A percentile compares a stretch with the other conserved stretches of the same genome.
phyloP scores from a whole-genome alignment of 345 rosid genomes.

The Clarkia xantiana region DNA sequence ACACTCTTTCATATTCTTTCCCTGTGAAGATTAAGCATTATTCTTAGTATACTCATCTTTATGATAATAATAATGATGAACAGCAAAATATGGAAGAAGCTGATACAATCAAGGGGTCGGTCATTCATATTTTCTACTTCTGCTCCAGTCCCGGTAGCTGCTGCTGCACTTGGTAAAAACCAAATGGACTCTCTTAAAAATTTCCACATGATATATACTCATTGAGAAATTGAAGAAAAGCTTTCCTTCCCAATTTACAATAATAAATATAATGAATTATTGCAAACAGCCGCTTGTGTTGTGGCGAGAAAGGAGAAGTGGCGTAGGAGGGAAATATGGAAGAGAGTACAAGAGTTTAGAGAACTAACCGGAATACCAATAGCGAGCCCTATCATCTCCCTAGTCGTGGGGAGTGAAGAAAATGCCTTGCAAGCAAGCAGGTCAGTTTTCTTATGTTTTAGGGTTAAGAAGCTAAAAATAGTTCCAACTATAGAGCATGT shows the following conservation, averaged over 20 bases:
- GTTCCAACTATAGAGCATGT: too few relatives aligned
- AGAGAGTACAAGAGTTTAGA: slow-evolving; percentile 54
- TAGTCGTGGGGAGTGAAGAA: slow-evolving; percentile 76
- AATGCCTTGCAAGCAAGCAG: slow-evolving; percentile 76
- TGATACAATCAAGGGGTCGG: slow-evolving; percentile 80
- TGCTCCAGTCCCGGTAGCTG: slow-evolving; percentile 61
- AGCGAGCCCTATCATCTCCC: slow-evolving; percentile 70
- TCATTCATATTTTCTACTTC: slow-evolving; percentile 89
- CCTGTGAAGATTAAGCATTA: not conserved
- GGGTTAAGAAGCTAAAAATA: too few relatives aligned
- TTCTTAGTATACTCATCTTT: not conserved
- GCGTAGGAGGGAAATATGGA: slow-evolving; percentile 85
- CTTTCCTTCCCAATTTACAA: not conserved
- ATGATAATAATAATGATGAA: slow-evolving; percentile 6
- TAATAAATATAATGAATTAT: not conserved
- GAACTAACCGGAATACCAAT: slow-evolving; percentile 57
- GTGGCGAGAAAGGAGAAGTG: slow-evolving; percentile 77
- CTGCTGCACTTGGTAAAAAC: slow-evolving; percentile 67
- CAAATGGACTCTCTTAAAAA: not conserved
- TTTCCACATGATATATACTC: not conserved
- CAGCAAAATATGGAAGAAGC: slow-evolving; percentile 88
- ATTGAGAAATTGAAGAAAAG: not conserved
- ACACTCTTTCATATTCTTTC: not conserved
- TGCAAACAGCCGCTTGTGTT: slow-evolving; percentile 50
- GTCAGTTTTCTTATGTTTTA: slow-evolving; percentile 16